Conservation (phyloP, 148 eudicot genomes). For the Selenicereus undatus region DNA sequence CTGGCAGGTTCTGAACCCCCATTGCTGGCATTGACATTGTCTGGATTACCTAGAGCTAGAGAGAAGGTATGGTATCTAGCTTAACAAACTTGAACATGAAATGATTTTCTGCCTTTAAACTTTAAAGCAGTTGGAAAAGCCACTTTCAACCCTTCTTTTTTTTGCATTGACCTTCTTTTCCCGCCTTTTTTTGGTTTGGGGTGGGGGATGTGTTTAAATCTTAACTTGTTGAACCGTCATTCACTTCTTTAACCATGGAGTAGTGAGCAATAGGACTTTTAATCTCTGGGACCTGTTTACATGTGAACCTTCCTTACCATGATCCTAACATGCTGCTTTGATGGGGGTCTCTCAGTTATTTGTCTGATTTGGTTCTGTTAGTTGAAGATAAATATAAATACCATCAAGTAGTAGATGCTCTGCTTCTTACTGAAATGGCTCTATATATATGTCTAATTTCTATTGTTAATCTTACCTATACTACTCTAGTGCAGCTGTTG, state of each 20-base stretch:
- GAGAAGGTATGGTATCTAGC: constrained; percentile 52
- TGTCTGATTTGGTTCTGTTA: not conserved
- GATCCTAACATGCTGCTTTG: not conserved
- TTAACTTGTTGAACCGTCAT: not conserved
- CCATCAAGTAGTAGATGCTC: not conserved
- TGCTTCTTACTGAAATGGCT: not conserved
- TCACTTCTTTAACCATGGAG: not conserved
- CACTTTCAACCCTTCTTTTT: not conserved
- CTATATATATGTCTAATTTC: not conserved
- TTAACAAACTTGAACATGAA: not conserved
- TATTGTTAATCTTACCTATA: not conserved
- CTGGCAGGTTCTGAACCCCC: constrained; percentile 90
- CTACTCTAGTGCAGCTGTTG: not conserved
- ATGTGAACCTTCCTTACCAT: not conserved
- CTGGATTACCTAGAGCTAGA: constrained; percentile 79
- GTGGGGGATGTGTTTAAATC: too few species aligned
- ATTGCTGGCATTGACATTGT: constrained; percentile 66
- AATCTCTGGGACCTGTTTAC: not conserved
- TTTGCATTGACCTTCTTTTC: too few species aligned
- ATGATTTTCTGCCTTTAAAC: not conserved
- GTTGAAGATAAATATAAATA: too few species aligned
- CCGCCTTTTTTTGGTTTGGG: too few species aligned
- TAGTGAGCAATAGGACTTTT: not conserved
- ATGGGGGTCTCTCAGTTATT: not conserved
- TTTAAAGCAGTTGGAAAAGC: too few species aligned